Percentiles rank a stretch among this genome's conserved stretches.
Conservation (phyloP, 1,284 basidiomycete genomes). For the Pseudozyma sp. region DNA sequence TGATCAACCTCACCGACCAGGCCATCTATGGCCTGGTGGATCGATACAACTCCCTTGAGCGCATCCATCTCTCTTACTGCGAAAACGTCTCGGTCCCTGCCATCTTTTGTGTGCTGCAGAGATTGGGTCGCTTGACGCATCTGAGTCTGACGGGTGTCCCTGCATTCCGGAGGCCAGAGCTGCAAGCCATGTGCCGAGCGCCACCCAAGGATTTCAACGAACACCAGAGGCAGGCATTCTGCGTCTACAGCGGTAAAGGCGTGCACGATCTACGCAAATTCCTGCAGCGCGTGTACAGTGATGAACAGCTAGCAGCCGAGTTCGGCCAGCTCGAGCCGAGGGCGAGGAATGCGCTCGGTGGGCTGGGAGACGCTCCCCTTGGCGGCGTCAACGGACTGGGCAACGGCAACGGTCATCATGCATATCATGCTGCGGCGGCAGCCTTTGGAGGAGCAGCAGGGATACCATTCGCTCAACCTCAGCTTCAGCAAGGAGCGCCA, state of each 20-base stretch:
- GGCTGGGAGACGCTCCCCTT: slow-evolving; percentile 4
- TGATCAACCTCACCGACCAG: slow-evolving; percentile 89
- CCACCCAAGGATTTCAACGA: slow-evolving; percentile 91
- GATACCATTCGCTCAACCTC: neutral
- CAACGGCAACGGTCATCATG: neutral
- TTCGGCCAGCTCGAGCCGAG: slow-evolving; percentile 53
- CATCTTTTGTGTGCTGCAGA: slow-evolving; percentile 87
- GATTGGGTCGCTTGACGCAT: slow-evolving; percentile 89
- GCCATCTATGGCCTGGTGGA: slow-evolving; percentile 86
- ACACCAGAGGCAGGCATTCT: slow-evolving; percentile 91
- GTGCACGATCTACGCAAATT: slow-evolving; percentile 83
- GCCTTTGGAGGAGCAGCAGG: neutral
- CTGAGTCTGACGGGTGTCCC: slow-evolving; percentile 95
- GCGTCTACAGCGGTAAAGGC: slow-evolving; percentile 94
- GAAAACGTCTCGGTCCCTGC: slow-evolving; percentile 93
- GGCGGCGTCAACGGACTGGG: neutral
- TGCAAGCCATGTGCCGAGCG: slow-evolving; percentile 89
- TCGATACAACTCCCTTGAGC: slow-evolving; percentile 80
- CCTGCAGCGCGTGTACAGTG: slow-evolving; percentile 52
- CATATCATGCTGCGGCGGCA: neutral
- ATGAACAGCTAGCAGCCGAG: slow-evolving; percentile 44
- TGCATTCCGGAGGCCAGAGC: slow-evolving; percentile 84
- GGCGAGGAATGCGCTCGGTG: slow-evolving; percentile 29
- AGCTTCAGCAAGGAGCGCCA: neutral
- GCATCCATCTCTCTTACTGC: slow-evolving; percentile 97